Evolutionary conservation across 306 rosid genomes (phyloP), one percentile per base, ranked within the genome.

Genomic region (Cucumis cinereus): DNA sequence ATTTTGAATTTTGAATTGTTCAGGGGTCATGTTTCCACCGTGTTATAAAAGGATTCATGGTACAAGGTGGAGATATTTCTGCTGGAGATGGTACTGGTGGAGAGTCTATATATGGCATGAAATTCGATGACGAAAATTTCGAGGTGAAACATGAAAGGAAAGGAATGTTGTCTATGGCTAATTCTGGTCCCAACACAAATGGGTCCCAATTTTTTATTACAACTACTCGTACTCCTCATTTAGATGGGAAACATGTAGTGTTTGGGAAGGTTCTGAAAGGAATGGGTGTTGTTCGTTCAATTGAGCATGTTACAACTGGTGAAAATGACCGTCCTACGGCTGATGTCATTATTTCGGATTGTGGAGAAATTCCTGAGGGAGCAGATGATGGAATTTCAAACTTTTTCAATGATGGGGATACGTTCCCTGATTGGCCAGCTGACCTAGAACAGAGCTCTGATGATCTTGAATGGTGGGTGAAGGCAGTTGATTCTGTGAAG

Each of bases 81-180:
- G 94, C 96, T 45, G 94, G 96, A 60, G 96, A 91, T 80, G 98
- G 96, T 23, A 88, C 96, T 12, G 96, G 96, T 30, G 98, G 98
- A 78, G 97, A 91, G 76, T 91, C 96, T 50, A 91, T 91, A 16
- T 93, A 91, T 56, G 98, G 98, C 36, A 45, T 81, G 81, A 88
- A 87, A 82, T 91, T 93, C 63, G 97, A 88, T 58, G 97, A 91
- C 56, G 98, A 93, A 80, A 93, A 87, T 84, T 87, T 91, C 70
- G 94, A 91, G 79, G 16, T 85, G 84, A 93, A 93, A 83, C 98
- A 93, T 82, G 97, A 91, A 81, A 86, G 98, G 85, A 91, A 91
- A 83, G 98, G 98, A 80, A 91, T 93, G 92, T 59, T 93, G 68
- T 93, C 98, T 26, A 90, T 93, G 98, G 96, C 94, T 16, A 91